A percentile compares a stretch with the other conserved stretches of the same genome.
These are phyloP conservation scores for Pyricularia pennisetigena DNA, from an alignment of 2,329 filamentous ascomycete genomes.

Conservation along the genomic window DNA sequence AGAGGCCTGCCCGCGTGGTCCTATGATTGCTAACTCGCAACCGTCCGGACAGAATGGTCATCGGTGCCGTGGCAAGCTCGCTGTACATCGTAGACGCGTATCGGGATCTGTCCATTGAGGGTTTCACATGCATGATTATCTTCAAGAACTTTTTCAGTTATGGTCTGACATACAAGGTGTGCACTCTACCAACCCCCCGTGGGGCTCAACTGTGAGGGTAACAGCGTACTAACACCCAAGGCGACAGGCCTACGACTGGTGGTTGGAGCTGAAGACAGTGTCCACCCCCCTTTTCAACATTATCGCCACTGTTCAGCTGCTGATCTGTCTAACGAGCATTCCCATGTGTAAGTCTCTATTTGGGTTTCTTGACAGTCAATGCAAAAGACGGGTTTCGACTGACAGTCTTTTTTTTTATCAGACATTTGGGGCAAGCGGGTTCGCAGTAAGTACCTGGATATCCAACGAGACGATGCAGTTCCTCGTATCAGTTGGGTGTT, in stretches of 20 bases:
- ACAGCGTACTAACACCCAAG: background rate
- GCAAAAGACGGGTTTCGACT: background rate
- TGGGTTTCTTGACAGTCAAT: background rate
- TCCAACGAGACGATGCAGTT: no score
- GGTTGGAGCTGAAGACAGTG: slow-evolving; percentile 53
- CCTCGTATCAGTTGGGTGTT: background rate
- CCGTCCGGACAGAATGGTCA: slow-evolving; percentile 65
- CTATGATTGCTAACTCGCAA: background rate
- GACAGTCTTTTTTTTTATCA: slow-evolving; percentile 21
- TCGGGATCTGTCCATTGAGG: slow-evolving; percentile 78
- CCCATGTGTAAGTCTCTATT: slow-evolving; percentile 55
- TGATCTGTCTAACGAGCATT: slow-evolving; percentile 63
- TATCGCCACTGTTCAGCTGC: slow-evolving; percentile 68
- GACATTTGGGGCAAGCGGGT: slow-evolving; percentile 73
- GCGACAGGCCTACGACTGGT: slow-evolving; percentile 65
- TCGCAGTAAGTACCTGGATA: slow-evolving; percentile 35
- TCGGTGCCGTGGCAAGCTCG: slow-evolving; percentile 76
- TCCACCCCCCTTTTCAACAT: slow-evolving; percentile 49
- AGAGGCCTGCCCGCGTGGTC: no score
- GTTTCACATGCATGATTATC: slow-evolving; percentile 79
- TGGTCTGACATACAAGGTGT: slow-evolving; percentile 60
- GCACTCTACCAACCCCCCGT: background rate
- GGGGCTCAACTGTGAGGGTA: background rate
- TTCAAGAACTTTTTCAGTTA: slow-evolving; percentile 96
- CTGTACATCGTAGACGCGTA: slow-evolving; percentile 92